A percentile compares a stretch with the other conserved stretches of the same genome.
phyloP scores from a whole-genome alignment of 805 yeast species.

The Metahyphopichia silvanorum region DNA sequence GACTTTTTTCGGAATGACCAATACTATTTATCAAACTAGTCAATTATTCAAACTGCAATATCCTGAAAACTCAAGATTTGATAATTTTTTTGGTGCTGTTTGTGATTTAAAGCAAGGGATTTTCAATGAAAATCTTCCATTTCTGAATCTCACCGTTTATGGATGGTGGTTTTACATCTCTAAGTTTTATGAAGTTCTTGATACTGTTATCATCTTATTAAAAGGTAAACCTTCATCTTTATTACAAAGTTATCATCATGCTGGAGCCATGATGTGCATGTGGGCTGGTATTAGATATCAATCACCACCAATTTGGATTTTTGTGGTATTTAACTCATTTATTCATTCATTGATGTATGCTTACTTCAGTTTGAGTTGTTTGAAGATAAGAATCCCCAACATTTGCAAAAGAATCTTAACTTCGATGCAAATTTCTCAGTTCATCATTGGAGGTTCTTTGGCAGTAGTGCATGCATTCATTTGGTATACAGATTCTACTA shows the following conservation, averaged over 20 bases:
- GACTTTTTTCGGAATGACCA: conserved; percentile 67
- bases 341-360: conserved; percentile 74
- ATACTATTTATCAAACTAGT: conserved; percentile 44
- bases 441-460: conserved; percentile 63
- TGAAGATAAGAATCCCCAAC: conserved; percentile 56
- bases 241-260: conserved; percentile 72
- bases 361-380: conserved; percentile 59
- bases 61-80: conserved; percentile 22
- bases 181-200: conserved; percentile 69
- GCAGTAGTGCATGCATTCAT: conserved; percentile 65
- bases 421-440: conserved; percentile 65
- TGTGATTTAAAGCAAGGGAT: conserved; percentile 61
- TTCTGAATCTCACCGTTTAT: conserved; percentile 46
- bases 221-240: conserved; percentile 67
- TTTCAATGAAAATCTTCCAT: conserved; percentile 32
- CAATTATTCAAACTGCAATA: conserved; percentile 14
- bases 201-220: conserved; percentile 61
- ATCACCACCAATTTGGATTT: conserved; percentile 78
- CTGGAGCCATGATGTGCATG: conserved; percentile 80
- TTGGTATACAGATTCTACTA: conserved; percentile 49
- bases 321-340: conserved; percentile 76
- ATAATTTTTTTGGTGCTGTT: conserved; percentile 56
- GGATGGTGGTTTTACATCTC: conserved; percentile 69
- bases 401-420: conserved; percentile 58
- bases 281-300: conserved; percentile 72